Base-by-base conservation (phyloP, 345 rosid species). In the Melastoma malabathricum region DNA sequence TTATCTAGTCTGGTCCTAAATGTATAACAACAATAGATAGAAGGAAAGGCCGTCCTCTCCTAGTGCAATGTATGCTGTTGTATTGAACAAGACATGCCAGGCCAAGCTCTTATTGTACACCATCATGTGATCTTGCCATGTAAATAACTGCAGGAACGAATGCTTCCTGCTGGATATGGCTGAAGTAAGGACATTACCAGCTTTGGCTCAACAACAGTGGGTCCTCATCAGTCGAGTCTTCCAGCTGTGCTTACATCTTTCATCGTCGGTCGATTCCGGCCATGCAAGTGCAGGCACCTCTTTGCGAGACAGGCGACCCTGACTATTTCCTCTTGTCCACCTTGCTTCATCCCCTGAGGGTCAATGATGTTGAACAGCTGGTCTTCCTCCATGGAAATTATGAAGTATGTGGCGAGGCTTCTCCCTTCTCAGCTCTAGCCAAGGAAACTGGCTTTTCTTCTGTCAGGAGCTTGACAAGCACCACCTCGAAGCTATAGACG, bases 401-500 rank as follows among this genome's bases (percentile, higher is more conserved):
- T 31, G 20, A 63, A 68, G 43, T 59, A 58, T 3, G 25, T 19
- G 1, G 41, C 64, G 13, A 68, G 54, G 34, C 47, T 46, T 43
- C 43, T 46, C 10, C 51, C 54, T 5, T 58, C 60, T 13, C 8
- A 1, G 16, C 59, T n/a, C 29, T 50, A 2, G n/a, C 25, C 9
- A 44, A 39, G 0, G 58, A 66, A 10, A 65, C 47, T 1, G 70
- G 65, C 14, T 47, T 60, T 43, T 52, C 7, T 17, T 65, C 70
- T 0, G 51, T 56, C 17, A 60, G 12, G 10, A 60, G 61, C 54
- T 66, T 65, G 1, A 44, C 46, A 0, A 66, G 55, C 23, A 66
- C 65, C 16, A 66, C 70, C 0, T 66, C 70, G 18, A 66, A 66
- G 6, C 70, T 65, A 17, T 59, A 65, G 17, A 59, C 60, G 20